Evolutionary conservation across 2,329 filamentous ascomycete genomes (phyloP).

Genomic region (Claviceps sp.): DNA sequence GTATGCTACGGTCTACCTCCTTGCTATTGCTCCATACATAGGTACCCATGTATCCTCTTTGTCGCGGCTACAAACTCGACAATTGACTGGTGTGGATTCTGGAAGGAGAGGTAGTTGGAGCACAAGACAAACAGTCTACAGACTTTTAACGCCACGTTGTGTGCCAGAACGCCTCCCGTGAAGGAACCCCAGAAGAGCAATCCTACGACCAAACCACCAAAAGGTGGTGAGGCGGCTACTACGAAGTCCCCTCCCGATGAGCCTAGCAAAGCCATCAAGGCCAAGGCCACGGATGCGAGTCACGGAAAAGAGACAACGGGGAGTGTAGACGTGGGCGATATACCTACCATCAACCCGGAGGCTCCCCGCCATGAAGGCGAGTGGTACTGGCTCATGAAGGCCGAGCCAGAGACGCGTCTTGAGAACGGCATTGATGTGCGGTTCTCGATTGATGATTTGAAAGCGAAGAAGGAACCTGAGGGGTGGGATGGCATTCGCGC

Average conservation of each 20-base stretch:
- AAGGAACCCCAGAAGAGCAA: neutral
- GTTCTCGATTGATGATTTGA: conserved; percentile 88
- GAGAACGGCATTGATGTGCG: conserved; percentile 81
- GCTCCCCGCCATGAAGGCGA: conserved; percentile 26
- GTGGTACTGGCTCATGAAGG: conserved; percentile 72
- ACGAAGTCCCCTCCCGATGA: neutral
- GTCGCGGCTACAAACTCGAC: neutral
- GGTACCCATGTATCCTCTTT: neutral
- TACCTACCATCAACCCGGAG: conserved; percentile 25
- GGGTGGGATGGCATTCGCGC: conserved; percentile 65
- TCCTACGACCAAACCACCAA: neutral
- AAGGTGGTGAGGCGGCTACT: neutral
- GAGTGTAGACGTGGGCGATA: conserved; percentile 15
- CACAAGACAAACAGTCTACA: too few relatives aligned
- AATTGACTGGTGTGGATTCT: neutral
- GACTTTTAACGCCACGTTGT: neutral
- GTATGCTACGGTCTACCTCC: too few relatives aligned
- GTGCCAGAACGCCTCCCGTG: neutral
- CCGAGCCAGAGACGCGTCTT: conserved; percentile 73
- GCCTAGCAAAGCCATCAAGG: conserved; percentile 1
- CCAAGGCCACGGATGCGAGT: neutral
- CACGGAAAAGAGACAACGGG: neutral
- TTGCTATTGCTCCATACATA: neutral
- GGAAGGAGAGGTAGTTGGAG: neutral
- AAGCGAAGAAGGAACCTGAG: conserved; percentile 59